Percentiles rank a stretch among this genome's conserved stretches.
Evolutionary conservation across 2,329 filamentous ascomycete species (phyloP).

Genomic region (Fusarium abutilonis): DNA sequence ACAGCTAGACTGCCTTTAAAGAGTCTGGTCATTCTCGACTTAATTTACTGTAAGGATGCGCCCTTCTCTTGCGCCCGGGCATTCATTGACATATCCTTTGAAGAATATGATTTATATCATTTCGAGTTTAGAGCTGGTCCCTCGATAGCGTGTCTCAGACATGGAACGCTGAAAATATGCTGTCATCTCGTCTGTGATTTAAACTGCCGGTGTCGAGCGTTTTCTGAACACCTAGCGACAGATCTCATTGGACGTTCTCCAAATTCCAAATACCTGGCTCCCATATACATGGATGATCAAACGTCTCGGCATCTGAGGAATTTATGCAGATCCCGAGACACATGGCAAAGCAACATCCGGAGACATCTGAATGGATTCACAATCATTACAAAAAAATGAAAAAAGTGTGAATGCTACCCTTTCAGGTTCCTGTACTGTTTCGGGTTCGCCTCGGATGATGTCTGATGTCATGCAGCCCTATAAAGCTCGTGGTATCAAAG

Average conservation of each 20-base stretch:
- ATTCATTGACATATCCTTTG: too few species aligned
- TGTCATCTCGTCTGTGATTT: slow-evolving; percentile 1
- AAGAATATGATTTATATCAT: background rate
- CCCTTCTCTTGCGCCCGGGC: too few species aligned
- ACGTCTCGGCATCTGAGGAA: too few species aligned
- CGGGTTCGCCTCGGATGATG: slow-evolving; percentile 29
- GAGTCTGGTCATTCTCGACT: too few species aligned
- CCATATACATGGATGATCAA: too few species aligned
- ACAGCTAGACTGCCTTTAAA: too few species aligned
- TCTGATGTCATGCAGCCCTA: slow-evolving; percentile 27
- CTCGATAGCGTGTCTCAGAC: slow-evolving; percentile 34
- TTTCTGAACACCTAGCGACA: slow-evolving; percentile 12
- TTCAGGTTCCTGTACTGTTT: slow-evolving; percentile 25
- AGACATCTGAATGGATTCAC: background rate
- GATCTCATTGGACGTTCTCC: slow-evolving; percentile 1
- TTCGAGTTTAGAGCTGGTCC: background rate
- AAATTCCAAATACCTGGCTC: slow-evolving; percentile 24
- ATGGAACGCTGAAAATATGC: slow-evolving; percentile 12
- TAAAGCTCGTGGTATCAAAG: background rate
- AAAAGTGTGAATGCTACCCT: slow-evolving; percentile 4
- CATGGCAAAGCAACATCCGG: too few species aligned
- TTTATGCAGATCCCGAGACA: background rate
- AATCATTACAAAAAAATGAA: too few species aligned
- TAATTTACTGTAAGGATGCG: too few species aligned
- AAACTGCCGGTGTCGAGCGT: slow-evolving; percentile 1